Percentiles rank a stretch among this genome's conserved stretches.
phyloP scores from a whole-genome alignment of 164 flowering plant genomes.

The Nymphaea thermarum region DNA sequence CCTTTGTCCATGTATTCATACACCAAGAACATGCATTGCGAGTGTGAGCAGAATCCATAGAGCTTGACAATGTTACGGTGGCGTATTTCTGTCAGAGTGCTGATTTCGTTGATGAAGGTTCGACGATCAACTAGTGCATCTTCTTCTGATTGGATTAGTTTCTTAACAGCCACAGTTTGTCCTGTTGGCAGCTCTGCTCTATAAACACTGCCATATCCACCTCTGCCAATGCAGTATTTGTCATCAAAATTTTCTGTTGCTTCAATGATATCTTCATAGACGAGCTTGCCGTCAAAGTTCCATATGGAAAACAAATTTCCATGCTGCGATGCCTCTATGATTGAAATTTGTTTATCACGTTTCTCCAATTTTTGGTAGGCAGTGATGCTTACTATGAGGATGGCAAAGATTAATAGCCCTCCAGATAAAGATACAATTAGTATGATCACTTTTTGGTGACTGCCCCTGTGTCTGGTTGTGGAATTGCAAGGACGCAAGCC shows the following conservation, averaged over 20 bases:
- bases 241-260: slow-evolving; percentile 2
- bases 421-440: not conserved
- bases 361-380: not conserved
- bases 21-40: not conserved
- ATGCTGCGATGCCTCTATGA: too few species aligned
- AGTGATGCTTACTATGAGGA: not conserved
- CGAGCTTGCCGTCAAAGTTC: slow-evolving; percentile 4
- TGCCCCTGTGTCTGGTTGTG: not conserved
- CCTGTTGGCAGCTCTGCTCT: slow-evolving; percentile 4
- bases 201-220: slow-evolving; percentile 6
- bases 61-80: slow-evolving; percentile 5
- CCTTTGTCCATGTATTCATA: slow-evolving; percentile 3
- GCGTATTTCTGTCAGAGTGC: not conserved
- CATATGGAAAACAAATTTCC: slow-evolving; percentile 4
- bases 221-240: slow-evolving; percentile 7
- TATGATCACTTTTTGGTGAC: not conserved
- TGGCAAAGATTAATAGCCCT: not conserved
- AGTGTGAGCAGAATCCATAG: slow-evolving; percentile 2
- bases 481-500: slow-evolving; percentile 1
- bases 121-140: not conserved
- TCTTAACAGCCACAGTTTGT: slow-evolving; percentile 4
- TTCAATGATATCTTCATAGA: slow-evolving; percentile 1
- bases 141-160: not conserved
- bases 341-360: not conserved
- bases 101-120: slow-evolving; percentile 1